phyloP scores from a whole-genome alignment of 768 basidiomycete genomes.

The Cystobasidium ongulense region DNA sequence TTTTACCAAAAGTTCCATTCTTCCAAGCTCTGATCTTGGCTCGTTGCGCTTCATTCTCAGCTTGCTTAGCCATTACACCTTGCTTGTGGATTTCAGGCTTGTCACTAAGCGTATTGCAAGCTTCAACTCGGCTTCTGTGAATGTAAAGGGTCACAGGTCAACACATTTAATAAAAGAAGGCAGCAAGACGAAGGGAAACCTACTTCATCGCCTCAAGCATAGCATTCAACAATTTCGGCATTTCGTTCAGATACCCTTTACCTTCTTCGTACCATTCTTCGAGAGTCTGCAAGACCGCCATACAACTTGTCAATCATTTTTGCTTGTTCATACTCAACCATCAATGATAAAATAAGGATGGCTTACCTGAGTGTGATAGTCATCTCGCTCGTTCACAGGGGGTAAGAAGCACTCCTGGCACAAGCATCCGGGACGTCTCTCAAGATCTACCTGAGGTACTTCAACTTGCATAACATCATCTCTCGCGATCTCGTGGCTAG shows the following conservation, averaged over 20 bases:
- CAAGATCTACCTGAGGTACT: neutral
- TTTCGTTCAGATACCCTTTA: neutral
- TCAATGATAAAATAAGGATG: neutral
- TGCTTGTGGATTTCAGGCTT: neutral
- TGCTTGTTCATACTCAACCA: too few relatives aligned
- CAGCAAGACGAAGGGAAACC: neutral
- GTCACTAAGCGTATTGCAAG: neutral
- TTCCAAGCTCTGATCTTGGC: neutral
- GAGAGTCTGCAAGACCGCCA: neutral
- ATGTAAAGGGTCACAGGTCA: too few relatives aligned
- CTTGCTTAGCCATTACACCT: neutral
- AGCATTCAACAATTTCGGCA: neutral
- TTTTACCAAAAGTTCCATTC: neutral
- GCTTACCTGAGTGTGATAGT: constrained; percentile 4
- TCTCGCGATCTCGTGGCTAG: neutral
- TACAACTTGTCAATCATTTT: neutral
- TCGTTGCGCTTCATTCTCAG: neutral
- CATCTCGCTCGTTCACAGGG: neutral
- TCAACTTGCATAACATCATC: too few relatives aligned
- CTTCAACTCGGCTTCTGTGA: neutral
- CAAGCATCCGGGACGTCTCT: neutral
- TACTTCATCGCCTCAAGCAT: neutral
- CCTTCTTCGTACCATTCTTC: constrained; percentile 15
- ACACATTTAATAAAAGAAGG: too few relatives aligned
- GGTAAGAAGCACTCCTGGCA: neutral